phyloP scores from a whole-genome alignment of 768 basidiomycete genomes.

The Pluteus cervinus region DNA sequence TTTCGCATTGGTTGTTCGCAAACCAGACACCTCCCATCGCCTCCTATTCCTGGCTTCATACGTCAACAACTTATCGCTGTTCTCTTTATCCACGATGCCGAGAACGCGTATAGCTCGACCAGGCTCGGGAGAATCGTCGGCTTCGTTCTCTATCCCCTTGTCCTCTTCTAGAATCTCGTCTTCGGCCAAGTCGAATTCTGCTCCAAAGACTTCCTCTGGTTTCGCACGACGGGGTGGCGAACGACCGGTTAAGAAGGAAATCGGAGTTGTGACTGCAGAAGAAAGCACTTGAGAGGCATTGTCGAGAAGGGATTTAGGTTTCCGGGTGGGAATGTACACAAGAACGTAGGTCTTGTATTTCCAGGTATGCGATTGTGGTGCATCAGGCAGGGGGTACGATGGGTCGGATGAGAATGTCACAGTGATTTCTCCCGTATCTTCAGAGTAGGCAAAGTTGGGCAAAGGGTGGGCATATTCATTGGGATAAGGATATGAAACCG shows the following conservation, averaged over 20 bases:
- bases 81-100: constrained; percentile 28
- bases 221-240: constrained; percentile 34
- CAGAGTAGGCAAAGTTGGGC: constrained; percentile 60
- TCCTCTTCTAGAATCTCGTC: constrained; percentile 79
- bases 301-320: constrained; percentile 64
- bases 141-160: constrained; percentile 69
- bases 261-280: constrained; percentile 51
- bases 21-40: constrained; percentile 30
- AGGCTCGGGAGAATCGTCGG: constrained; percentile 63
- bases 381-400: constrained; percentile 40
- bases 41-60: constrained; percentile 29
- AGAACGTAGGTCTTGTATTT: constrained; percentile 54
- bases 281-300: constrained; percentile 64
- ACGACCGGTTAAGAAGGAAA: constrained; percentile 44
- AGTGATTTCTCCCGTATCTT: constrained; percentile 49
- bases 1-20: constrained; percentile 31
- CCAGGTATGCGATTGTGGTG: constrained; percentile 42
- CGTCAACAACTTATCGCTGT: constrained; percentile 22
- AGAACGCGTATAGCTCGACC: constrained; percentile 48
- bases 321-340: constrained; percentile 59
- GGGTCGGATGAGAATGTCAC: constrained; percentile 62
- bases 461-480: constrained; percentile 73
- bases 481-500: constrained; percentile 71
- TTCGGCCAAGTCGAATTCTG: constrained; percentile 67
- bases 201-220: constrained; percentile 63